Percentiles rank a stretch among this genome's conserved stretches.
These are phyloP conservation scores for Suillus alpinus DNA, from an alignment of 768 basidiomycete species.

Conservation along the genomic window DNA sequence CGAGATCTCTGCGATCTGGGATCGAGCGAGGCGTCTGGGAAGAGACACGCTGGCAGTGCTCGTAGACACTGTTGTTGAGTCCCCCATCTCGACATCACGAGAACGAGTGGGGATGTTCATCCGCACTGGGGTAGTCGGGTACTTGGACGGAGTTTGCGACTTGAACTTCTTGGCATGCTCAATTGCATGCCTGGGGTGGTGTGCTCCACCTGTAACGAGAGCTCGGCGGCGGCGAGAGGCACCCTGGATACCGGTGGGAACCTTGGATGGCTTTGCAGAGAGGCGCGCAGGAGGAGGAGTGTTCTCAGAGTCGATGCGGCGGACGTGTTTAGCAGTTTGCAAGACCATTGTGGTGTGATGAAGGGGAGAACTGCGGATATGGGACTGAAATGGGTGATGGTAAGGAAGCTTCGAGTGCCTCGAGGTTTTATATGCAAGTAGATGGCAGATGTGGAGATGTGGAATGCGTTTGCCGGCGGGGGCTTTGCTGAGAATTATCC, in stretches of 20 bases:
- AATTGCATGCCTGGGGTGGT: constrained; percentile 32
- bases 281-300: constrained; percentile 23
- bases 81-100: constrained; percentile 3
- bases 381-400: constrained; percentile 5
- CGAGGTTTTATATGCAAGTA: neutral
- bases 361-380: neutral
- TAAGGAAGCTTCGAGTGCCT: neutral
- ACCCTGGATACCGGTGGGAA: constrained; percentile 29
- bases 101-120: constrained; percentile 27
- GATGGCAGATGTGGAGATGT: neutral
- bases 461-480: constrained; percentile 8
- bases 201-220: constrained; percentile 26
- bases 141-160: constrained; percentile 15
- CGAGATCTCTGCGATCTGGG: constrained; percentile 10
- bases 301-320: constrained; percentile 31
- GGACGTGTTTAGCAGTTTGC: constrained; percentile 19
- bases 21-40: constrained; percentile 25
- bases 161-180: constrained; percentile 39
- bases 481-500: neutral
- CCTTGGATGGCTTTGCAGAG: constrained; percentile 12
- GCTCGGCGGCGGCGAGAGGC: constrained; percentile 39
- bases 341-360: constrained; percentile 26
- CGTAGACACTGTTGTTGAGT: constrained; percentile 10
- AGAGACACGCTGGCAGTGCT: constrained; percentile 11
- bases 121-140: constrained; percentile 20